These are phyloP conservation scores for Fusarium pseudonygamai DNA, from an alignment of 2,329 filamentous ascomycete genomes.

Conservation along the genomic window DNA sequence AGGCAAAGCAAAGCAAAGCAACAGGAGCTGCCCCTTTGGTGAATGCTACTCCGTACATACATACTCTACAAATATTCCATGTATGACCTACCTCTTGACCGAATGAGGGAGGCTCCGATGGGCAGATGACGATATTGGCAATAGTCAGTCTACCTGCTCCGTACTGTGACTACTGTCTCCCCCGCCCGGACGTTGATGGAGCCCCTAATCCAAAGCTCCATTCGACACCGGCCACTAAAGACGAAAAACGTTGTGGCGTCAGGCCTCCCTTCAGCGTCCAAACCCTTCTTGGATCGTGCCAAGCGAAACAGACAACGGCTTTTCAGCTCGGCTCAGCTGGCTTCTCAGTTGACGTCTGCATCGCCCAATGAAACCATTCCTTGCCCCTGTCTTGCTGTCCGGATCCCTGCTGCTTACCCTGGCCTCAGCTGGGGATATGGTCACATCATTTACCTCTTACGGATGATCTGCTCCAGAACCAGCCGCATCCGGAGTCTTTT, in stretches of 20 bases:
- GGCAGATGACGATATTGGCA: constrained; percentile 38
- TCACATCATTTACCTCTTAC: constrained; percentile 29
- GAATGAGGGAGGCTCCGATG: constrained; percentile 20
- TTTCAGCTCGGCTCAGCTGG: constrained; percentile 44
- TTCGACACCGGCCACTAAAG: constrained; percentile 38
- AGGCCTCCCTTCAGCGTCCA: constrained; percentile 30
- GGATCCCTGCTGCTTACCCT: constrained; percentile 25
- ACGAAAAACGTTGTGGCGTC: constrained; percentile 44
- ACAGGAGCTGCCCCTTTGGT: background rate
- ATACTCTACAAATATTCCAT: background rate
- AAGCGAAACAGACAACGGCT: constrained; percentile 41
- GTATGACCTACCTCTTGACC: background rate
- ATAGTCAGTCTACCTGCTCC: constrained; percentile 23
- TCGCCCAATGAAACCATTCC: constrained; percentile 24
- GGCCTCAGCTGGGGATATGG: constrained; percentile 25
- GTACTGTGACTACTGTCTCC: constrained; percentile 7
- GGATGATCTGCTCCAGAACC: constrained; percentile 10
- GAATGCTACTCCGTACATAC: background rate
- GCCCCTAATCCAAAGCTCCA: constrained; percentile 27
- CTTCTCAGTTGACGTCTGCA: constrained; percentile 19
- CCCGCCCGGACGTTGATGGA: constrained; percentile 38
- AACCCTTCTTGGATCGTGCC: constrained; percentile 28
- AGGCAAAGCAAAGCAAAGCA: background rate
- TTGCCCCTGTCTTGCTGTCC: constrained; percentile 24
- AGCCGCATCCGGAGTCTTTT: background rate